phyloP scores from a whole-genome alignment of 495 filamentous ascomycete genomes.

The Recurvomyces mirabilis region DNA sequence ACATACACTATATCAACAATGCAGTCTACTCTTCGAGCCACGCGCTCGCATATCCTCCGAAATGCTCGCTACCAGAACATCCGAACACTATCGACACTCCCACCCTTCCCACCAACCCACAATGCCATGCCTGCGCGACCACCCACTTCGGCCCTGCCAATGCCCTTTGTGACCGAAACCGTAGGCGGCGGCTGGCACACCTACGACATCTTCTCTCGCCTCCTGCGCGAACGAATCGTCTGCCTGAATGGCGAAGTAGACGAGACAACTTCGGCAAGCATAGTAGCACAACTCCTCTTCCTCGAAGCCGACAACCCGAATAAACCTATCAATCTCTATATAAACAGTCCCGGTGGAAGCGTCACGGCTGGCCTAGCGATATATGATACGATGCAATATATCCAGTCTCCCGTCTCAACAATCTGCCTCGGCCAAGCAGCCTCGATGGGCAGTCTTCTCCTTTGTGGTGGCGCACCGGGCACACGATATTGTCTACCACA shows the following conservation, averaged over 20 bases:
- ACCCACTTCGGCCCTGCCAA: slow-evolving; percentile 29
- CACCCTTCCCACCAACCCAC: slow-evolving; percentile 1
- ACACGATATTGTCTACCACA: slow-evolving; percentile 84
- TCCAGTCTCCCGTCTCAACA: slow-evolving; percentile 78
- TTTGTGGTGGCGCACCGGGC: slow-evolving; percentile 75
- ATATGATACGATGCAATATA: slow-evolving; percentile 99
- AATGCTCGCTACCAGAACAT: background rate
- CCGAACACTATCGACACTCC: slow-evolving; percentile 8
- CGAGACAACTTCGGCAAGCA: slow-evolving; percentile 74
- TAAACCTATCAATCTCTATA: slow-evolving; percentile 93
- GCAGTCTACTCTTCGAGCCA: slow-evolving; percentile 7
- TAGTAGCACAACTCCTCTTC: slow-evolving; percentile 92
- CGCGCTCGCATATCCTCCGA: slow-evolving; percentile 1
- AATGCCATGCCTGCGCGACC: slow-evolving; percentile 2
- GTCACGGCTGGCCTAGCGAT: slow-evolving; percentile 92
- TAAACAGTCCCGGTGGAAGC: slow-evolving; percentile 92
- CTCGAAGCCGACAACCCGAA: slow-evolving; percentile 93
- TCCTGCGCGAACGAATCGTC: slow-evolving; percentile 74
- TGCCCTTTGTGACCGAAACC: slow-evolving; percentile 37
- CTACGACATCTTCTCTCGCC: slow-evolving; percentile 34
- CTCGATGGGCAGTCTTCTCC: slow-evolving; percentile 82
- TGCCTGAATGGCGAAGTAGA: slow-evolving; percentile 89
- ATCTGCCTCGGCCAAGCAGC: slow-evolving; percentile 94
- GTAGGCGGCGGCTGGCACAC: slow-evolving; percentile 83
- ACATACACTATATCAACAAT: slow-evolving; percentile 7